A percentile compares a stretch with the other conserved stretches of the same genome.
These are phyloP conservation scores for Scheffersomyces segobiensis DNA, from an alignment of 1,139 yeast genomes.

Conservation along the genomic window DNA sequence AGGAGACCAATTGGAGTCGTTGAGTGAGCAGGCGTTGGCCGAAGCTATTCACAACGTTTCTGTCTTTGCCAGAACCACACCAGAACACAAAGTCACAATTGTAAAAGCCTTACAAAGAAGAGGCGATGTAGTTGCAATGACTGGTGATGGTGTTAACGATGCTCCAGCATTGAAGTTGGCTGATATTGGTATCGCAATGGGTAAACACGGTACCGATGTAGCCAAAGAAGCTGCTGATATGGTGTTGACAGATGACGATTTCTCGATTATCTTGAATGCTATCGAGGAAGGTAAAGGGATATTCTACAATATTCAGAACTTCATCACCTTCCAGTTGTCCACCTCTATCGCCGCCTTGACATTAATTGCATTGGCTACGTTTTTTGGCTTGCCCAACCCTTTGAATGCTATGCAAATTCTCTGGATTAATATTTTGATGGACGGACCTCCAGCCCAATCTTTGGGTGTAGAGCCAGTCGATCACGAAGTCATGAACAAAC, in stretches of 20 bases:
- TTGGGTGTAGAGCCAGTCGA: constrained; percentile 97
- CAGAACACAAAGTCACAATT: constrained; percentile 90
- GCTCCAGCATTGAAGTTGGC: constrained; percentile 98
- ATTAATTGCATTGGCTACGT: constrained; percentile 81
- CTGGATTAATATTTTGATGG: constrained; percentile 98
- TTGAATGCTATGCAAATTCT: constrained; percentile 96
- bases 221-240: constrained; percentile 98
- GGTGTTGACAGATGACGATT: constrained; percentile 96
- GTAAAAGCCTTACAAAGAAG: constrained; percentile 88
- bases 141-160: constrained; percentile 98
- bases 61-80: constrained; percentile 95
- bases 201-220: constrained; percentile 94
- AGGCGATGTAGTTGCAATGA: constrained; percentile 98
- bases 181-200: constrained; percentile 97
- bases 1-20: constrained; percentile 75
- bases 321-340: constrained; percentile 89
- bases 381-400: constrained; percentile 91
- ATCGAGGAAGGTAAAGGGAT: constrained; percentile 97
- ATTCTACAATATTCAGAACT: constrained; percentile 90
- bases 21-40: constrained; percentile 69
- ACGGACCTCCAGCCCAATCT: constrained; percentile 98
- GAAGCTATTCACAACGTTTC: constrained; percentile 78
- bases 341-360: constrained; percentile 95
- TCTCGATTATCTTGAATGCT: constrained; percentile 87
- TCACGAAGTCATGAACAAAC: constrained; percentile 89